phyloP scores from a whole-genome alignment of 805 yeast genomes.

The Wickerhamomyces bisporus region DNA sequence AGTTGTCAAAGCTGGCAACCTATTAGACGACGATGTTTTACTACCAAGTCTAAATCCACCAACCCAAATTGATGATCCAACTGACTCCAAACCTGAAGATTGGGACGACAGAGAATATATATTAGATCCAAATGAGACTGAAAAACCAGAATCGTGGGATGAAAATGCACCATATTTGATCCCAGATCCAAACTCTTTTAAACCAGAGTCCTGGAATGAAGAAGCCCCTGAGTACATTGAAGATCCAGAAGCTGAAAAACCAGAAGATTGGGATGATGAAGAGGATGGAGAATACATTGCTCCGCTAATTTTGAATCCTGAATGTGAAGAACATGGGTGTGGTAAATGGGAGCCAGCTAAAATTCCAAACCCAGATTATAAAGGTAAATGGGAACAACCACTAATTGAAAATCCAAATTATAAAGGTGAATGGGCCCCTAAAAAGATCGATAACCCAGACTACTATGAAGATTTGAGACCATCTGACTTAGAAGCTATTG shows the following conservation, averaged over 20 bases:
- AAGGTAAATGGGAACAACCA: slow-evolving; percentile 78
- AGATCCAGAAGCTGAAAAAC: slow-evolving; percentile 64
- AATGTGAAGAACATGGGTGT: slow-evolving; percentile 67
- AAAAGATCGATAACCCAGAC: slow-evolving; percentile 61
- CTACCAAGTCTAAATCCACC: slow-evolving; percentile 68
- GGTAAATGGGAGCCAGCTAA: slow-evolving; percentile 74
- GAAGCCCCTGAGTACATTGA: slow-evolving; percentile 48
- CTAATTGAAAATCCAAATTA: slow-evolving; percentile 67
- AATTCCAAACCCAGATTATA: slow-evolving; percentile 62
- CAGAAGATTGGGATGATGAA: slow-evolving; percentile 84
- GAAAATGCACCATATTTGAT: slow-evolving; percentile 60
- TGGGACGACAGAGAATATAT: slow-evolving; percentile 74
- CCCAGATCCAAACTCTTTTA: slow-evolving; percentile 58
- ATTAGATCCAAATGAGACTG: slow-evolving; percentile 58
- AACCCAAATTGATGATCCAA: slow-evolving; percentile 49
- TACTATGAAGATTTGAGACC: slow-evolving; percentile 57
- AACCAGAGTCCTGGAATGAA: slow-evolving; percentile 82
- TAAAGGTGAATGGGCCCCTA: slow-evolving; percentile 75
- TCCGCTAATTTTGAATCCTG: slow-evolving; percentile 68
- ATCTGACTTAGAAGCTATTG: slow-evolving; percentile 58
- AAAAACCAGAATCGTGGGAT: slow-evolving; percentile 84
- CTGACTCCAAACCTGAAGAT: slow-evolving; percentile 63
- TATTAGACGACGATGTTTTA: slow-evolving; percentile 51
- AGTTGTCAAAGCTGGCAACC: slow-evolving; percentile 62
- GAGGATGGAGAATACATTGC: slow-evolving; percentile 86